Evolutionary conservation across 2,329 filamentous ascomycete species (phyloP), one percentile per base, ranked within the genome.

Genomic region (Aspergillus thermomutatus): DNA sequence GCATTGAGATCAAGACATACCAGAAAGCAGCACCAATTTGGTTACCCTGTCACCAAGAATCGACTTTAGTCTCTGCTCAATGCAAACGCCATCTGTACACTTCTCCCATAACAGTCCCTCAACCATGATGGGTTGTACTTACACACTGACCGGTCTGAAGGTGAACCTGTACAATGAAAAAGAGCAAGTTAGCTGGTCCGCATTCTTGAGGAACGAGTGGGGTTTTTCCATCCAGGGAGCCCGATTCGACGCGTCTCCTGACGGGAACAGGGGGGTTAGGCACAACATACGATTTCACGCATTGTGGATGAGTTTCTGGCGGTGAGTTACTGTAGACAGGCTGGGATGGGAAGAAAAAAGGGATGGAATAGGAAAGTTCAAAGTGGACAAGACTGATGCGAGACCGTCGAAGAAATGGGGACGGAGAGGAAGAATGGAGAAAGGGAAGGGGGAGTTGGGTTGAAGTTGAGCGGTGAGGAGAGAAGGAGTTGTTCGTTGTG

Each of bases 21-120:
- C 93, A 97, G 87, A 97, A 97, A 81, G 94, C 93, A 84, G 93
- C 92, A 92, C 93, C 93, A 72, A 97, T 96, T 90, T 97, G 93
- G 89, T 97, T 97, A 87, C 93, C 93, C 92, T 96, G 71, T 70
- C 52, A 51, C 52, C 62, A 66, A 71, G 67, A 60, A 66, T 54
- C 58, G 55, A 49, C 57, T 64, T 66, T 62, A 67, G 60, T 59
- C 23, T 52, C 54, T 17, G 43, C 43, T 23, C 19, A 23, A 46
- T 1, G 14, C 21, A 14, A 23, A 46, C 21, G 2, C 43, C 25
- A 14, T 43, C 14, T 28, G 14, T n/a, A 25, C 23, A 19, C 14
- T 14, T 31, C 23, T 23, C 43, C 43, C 43, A 46, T 46, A 26
- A 26, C 31, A 41, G 31, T 53, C 11, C 27, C 21, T 40, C 23